Evolutionary conservation across 2,329 filamentous ascomycete species (phyloP), one percentile per base, ranked within the genome.

Genomic region (Zymoseptoria crescenta): DNA sequence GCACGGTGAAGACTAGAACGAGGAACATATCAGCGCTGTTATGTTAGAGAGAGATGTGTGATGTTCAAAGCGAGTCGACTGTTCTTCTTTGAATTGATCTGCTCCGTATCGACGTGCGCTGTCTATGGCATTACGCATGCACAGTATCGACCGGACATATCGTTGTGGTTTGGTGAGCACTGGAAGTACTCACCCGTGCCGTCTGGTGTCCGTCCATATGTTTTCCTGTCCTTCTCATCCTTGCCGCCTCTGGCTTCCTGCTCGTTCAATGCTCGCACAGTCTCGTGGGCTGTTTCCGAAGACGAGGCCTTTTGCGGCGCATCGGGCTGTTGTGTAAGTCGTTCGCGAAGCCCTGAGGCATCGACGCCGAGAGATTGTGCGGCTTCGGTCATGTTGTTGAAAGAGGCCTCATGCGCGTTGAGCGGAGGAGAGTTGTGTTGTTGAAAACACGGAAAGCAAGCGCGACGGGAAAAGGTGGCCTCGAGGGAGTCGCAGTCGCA

Each of bases 131-230:
- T 50, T 56, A 35, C 49, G 41, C 54, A 48, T 53, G 54, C 41
- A 28, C 41, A n/a, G 27, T 10, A 21, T 45, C 35, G 35, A 45
- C 35, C 35, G 35, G 35, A 13, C n/a, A 13, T 16, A 41, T 41
- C 30, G 51, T 35, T 52, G 52, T 54, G 30, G 58, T 27, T 54
- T n/a, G 54, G 19, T 49, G 52, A 56, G 56, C 56, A 52, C 55
- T 54, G 59, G 53, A 60, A 57, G 64, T 57, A 80, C 89, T 75
- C 82, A 96, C 93, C 86, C 76, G 84, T 95, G 69, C 93, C 93
- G 76, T 92, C 88, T 29, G 90, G 90, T 13, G 93, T 96, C 65
- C 92, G 86, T 58, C 93, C 93, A 79, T 89, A 96, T 0, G 91
- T 96, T 79, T 90, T 93, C 73, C 85, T 86, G 62, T 81, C 76